Evolutionary conservation across 176 grass and related monocot species (phyloP), one percentile per base, ranked within the genome.

Genomic region (Pontederia crassipes): DNA sequence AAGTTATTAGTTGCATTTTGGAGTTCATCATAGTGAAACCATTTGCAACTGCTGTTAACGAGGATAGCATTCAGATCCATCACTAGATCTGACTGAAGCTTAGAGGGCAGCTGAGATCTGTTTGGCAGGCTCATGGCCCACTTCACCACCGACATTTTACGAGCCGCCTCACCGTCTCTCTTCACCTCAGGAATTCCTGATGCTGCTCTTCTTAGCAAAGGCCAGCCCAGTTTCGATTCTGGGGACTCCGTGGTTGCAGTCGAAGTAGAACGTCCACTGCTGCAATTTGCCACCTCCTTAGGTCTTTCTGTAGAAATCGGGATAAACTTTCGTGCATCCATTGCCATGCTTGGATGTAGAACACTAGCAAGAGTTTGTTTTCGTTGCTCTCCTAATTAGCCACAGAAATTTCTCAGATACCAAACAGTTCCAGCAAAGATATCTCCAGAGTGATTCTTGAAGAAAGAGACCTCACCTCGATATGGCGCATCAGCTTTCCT

Each of bases 41-140:
- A 93, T 53, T 83, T 79, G 82, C 83, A 88, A 56, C 59, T 69
- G 16, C 68, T 80, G 59, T 64, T 69, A 40, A 50, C 77, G 9
- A 88, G 76, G 59, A 86, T 8, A 28, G 28, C 59, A 57, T 69
- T 93, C 57, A 98, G 73, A 15, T 98, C 79, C 35, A 69, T 66
- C n/a, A 55, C 71, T 59, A 98, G 78, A 28, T 72, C 79, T 0
- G 55, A 20, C 12, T 54, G 71, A 12, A 67, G 68, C 55, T 65
- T 71, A 16, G 59, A 20, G 26, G 61, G 54, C 65, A 80, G 71
- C 10, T 61, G 57, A 0, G 81, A 63, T 57, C 94, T 83, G 16
- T 71, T 77, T 10, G 94, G 94, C 68, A 98, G 70, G 80, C 72
- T 98, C 94, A 98, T 98, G 54, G 81, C 94, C 94, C 94, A 98